phyloP scores from a whole-genome alignment of 2,329 filamentous ascomycete genomes.

The Fusarium tjaetaba region DNA sequence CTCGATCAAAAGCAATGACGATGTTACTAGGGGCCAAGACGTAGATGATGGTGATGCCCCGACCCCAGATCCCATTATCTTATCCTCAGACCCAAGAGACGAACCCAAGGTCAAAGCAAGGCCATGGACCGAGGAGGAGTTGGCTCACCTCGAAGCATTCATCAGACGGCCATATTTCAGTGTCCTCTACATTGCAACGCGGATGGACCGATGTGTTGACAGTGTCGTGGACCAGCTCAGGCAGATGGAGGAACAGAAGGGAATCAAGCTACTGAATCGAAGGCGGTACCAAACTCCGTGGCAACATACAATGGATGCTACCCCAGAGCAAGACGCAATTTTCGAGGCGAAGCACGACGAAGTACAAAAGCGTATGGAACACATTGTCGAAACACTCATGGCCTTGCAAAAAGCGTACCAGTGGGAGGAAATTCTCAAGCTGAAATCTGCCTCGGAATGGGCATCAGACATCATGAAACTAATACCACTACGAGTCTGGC shows the following conservation, averaged over 20 bases:
- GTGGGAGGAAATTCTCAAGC: not conserved
- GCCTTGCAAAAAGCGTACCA: not conserved
- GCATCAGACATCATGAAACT: not conserved
- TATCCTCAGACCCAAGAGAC: not conserved
- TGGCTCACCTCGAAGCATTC: not conserved
- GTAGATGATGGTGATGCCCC: not conserved
- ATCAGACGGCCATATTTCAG: not conserved
- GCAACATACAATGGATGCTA: not conserved
- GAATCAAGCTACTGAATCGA: not conserved
- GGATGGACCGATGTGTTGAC: not conserved
- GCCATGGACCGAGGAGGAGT: not conserved
- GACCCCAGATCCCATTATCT: not conserved
- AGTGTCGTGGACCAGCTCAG: not conserved
- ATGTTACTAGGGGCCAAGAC: not conserved
- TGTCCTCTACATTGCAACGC: not conserved
- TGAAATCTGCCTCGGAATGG: not conserved
- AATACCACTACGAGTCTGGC: not conserved
- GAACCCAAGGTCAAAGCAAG: not conserved
- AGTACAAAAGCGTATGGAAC: not conserved
- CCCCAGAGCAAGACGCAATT: not conserved
- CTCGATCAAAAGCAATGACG: not conserved
- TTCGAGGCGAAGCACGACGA: not conserved
- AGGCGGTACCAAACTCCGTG: not conserved
- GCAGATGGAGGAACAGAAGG: not conserved
- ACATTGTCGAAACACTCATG: not conserved